Percentiles rank a stretch among this genome's conserved stretches.
phyloP scores from a whole-genome alignment of 768 basidiomycete species.

The Brasilioporus rufonigricans region DNA sequence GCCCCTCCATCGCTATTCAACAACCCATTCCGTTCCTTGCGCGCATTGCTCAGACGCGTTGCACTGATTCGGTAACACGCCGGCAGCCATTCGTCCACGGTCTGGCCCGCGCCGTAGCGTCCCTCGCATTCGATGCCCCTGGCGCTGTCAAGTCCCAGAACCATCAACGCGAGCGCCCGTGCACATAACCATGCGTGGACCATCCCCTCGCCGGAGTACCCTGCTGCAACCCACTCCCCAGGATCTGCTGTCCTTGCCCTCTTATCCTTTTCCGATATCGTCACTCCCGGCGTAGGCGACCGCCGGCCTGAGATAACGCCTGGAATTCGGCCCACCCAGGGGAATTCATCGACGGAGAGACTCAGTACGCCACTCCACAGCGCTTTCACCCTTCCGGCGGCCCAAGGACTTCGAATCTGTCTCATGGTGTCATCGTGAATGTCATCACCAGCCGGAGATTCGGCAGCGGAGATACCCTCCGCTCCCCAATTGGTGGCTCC shows the following conservation, averaged over 20 bases:
- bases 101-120: constrained; percentile 19
- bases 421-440: constrained; percentile 13
- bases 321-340: constrained; percentile 72
- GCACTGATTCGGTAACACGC: constrained; percentile 16
- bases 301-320: constrained; percentile 43
- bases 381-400: constrained; percentile 47
- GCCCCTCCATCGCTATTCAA: neutral
- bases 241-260: constrained; percentile 25
- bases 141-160: constrained; percentile 40
- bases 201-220: constrained; percentile 75
- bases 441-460: constrained; percentile 7
- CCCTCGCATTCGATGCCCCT: constrained; percentile 13
- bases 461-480: constrained; percentile 28
- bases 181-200: constrained; percentile 66
- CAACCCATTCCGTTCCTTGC: neutral
- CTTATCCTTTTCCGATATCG: constrained; percentile 2
- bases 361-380: constrained; percentile 67
- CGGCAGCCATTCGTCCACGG: constrained; percentile 27
- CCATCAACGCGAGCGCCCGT: constrained; percentile 57
- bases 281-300: constrained; percentile 9
- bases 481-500: constrained; percentile 42
- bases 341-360: constrained; percentile 55
- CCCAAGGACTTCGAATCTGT: constrained; percentile 29
- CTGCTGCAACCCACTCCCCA: constrained; percentile 73
- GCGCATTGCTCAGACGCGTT: constrained; percentile 12